Base-by-base conservation (phyloP, 1,284 basidiomycete genomes). In the Ustilago xerochloae region DNA sequence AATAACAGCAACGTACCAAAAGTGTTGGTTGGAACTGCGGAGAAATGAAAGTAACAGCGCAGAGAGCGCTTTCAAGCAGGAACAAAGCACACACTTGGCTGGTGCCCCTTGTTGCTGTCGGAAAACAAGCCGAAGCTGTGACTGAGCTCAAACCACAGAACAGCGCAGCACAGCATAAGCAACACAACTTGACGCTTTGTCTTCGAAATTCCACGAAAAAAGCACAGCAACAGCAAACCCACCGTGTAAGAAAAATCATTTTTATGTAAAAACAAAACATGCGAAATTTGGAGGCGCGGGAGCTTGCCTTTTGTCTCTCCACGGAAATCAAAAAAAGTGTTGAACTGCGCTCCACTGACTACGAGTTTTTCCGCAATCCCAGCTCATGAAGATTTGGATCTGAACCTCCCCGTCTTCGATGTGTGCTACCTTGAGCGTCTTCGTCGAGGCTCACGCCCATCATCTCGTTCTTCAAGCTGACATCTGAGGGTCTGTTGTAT, bases 31-130 rank as follows among this genome's bases (percentile, higher is more conserved):
- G 38, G 32, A 18, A 13, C 5, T 57, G 54, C 54, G 54, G 46
- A 57, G 54, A 57, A 57, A 24, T 35, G 39, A 57, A 55, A 46
- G 41, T 24, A 28, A 38, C 15, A 29, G 18, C 18, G 26, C 20
- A 16, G 6, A n/a, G 6, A 15, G 32, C 48, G 20, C 20, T 22
- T 4, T 45, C 41, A 22, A 16, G 18, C 20, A 43, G 24, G 22
- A 43, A 43, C 41, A 24, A 13, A 43, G 41, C 20, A 15, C 7
- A n/a, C 6, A 20, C 38, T 20, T n/a, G n/a, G n/a, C n/a, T n/a
- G n/a, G n/a, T n/a, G n/a, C n/a, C n/a, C n/a, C n/a, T n/a, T n/a
- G 36, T 39, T 16, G 6, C 36, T 35, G 33, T 35, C n/a, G n/a
- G 41, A 24, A 43, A 22, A 43, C 41, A 43, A 43, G 22, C 22